Evolutionary conservation across 202 grass and related monocot species (phyloP), one percentile per base, ranked within the genome.

Genomic region (Thinopyrum obtusiflorum): DNA sequence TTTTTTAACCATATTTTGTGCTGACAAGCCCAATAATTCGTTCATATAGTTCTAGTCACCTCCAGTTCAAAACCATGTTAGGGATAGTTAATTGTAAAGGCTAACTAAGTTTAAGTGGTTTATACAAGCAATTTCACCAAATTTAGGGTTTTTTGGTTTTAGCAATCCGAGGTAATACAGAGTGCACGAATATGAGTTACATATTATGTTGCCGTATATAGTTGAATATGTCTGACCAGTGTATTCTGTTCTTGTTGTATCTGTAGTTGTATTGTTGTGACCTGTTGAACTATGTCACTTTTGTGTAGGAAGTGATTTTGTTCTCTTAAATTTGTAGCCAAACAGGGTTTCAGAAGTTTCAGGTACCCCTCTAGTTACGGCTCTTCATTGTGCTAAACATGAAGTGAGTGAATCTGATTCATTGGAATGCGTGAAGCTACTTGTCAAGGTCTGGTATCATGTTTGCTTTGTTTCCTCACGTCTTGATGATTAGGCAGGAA

Each of bases 401-500:
- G 79, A 17, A 81, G 28, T 77, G 74, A 13, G 46, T 68, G 79
- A 81, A 68, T 68, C 79, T 81, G 42, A 68, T 53, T 29, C 63
- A 35, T 13, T 81, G 42, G 63, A 81, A 81, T 68, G 63, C 12
- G 63, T 81, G 40, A 81, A 68, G 79, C 42, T 81, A 68, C 79
- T 81, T 53, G 79, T 81, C 3, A 68, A 81, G 79, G 79, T 68
- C 18, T 7, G 29, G 18, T 59, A 36, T 21, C 74, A 0, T 13
- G 5, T 59, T 59, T 59, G 4, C 73, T 59, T 60, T 73, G 7
- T 73, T 73, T 73, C 24, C 26, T 5, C 24, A 28, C 6, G 7
- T 49, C 70, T 18, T 49, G 39, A 49, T 49, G 4, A 28, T 12
- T 73, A 25, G 3, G 39, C 70, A 49, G 23, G 37, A 29, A 29